phyloP scores from a whole-genome alignment of 306 rosid genomes.

The Castanea sativa region DNA sequence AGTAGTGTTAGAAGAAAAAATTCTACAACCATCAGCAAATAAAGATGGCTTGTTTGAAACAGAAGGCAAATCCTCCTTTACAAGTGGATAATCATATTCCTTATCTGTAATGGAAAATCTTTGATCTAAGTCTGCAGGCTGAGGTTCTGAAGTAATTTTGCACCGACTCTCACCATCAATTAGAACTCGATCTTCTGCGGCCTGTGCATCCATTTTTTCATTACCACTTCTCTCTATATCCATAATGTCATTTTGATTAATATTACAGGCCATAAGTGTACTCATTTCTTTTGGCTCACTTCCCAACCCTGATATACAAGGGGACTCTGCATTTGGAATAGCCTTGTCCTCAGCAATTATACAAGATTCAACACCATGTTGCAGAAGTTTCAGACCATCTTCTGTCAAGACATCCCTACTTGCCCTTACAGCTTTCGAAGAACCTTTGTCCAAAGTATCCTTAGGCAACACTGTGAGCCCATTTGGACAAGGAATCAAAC shows the following conservation, averaged over 20 bases:
- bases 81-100: conserved; percentile 39
- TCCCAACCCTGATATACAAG: conserved; percentile 29
- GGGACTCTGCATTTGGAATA: conserved; percentile 29
- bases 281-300: conserved; percentile 34
- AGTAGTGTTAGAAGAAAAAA: conserved; percentile 33
- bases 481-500: conserved; percentile 34
- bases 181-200: conserved; percentile 29
- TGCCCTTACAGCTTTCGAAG: conserved; percentile 32
- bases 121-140: conserved; percentile 27
- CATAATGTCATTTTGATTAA: conserved; percentile 35
- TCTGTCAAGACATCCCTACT: conserved; percentile 26
- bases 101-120: conserved; percentile 34
- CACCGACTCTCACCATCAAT: conserved; percentile 10
- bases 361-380: conserved; percentile 27
- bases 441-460: conserved; percentile 31
- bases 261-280: conserved; percentile 25
- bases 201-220: conserved; percentile 33
- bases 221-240: conserved; percentile 28
- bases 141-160: conserved; percentile 20
- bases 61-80: conserved; percentile 40
- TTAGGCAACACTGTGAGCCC: conserved; percentile 29
- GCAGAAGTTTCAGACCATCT: conserved; percentile 35
- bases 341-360: conserved; percentile 28
- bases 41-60: conserved; percentile 30
- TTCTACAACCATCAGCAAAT: conserved; percentile 30